A percentile compares a stretch with the other conserved stretches of the same genome.
phyloP scores from a whole-genome alignment of 257 asterid genomes.

The Jacaranda mimosifolia region DNA sequence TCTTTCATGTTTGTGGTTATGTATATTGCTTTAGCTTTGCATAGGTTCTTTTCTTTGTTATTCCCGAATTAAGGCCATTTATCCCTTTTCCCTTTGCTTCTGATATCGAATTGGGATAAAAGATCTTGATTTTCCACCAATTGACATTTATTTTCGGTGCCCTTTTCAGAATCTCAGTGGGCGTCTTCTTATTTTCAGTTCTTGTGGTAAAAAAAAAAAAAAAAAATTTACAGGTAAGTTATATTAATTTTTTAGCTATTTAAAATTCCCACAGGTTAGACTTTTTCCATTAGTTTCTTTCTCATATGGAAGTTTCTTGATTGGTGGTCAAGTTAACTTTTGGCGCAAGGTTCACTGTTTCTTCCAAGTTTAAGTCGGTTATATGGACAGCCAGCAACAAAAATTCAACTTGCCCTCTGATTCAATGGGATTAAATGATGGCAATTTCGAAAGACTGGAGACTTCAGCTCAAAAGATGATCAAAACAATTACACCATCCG shows the following conservation, averaged over 20 bases:
- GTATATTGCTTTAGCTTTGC: too few relatives aligned
- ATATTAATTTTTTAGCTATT: too few relatives aligned
- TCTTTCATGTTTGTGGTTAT: too few relatives aligned
- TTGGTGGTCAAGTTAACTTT: constrained; percentile 45
- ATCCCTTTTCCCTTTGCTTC: neutral
- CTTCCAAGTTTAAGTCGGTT: constrained; percentile 25
- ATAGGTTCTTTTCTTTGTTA: neutral
- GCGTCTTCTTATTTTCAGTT: neutral
- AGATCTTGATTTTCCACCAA: too few relatives aligned
- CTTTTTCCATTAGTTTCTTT: constrained; percentile 20
- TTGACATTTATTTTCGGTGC: neutral
- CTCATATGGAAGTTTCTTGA: constrained; percentile 19
- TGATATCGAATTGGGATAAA: neutral
- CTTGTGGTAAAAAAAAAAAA: too few relatives aligned
- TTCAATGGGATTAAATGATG: constrained; percentile 27
- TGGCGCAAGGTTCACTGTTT: constrained; percentile 25
- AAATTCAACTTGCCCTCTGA: neutral
- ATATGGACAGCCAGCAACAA: constrained; percentile 14
- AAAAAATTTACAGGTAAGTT: too few relatives aligned
- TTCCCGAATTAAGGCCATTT: neutral
- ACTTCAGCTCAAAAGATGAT: constrained; percentile 28
- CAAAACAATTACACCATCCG: constrained; percentile 31
- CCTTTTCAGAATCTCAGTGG: neutral
- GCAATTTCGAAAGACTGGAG: constrained; percentile 11
- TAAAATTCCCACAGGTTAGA: neutral